These are phyloP conservation scores for Talaromyces verruculosus DNA, from an alignment of 2,329 filamentous ascomycete genomes.

Conservation along the genomic window DNA sequence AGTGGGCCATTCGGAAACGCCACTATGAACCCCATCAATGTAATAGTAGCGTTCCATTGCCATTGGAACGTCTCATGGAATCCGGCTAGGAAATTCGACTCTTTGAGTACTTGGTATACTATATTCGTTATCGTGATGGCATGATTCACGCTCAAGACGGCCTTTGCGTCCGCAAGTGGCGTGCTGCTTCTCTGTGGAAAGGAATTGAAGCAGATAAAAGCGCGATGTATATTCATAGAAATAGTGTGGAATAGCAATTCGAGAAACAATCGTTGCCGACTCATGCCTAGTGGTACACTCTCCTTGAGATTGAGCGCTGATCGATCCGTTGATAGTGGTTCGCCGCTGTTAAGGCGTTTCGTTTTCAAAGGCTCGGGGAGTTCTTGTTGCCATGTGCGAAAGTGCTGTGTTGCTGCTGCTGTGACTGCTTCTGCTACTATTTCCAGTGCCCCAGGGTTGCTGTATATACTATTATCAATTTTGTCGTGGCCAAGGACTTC, in stretches of 20 bases:
- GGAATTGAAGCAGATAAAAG: conserved; percentile 19
- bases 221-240: conserved; percentile 18
- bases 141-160: conserved; percentile 9
- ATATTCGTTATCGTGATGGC: conserved; percentile 21
- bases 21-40: conserved; percentile 13
- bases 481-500: conserved; percentile 7
- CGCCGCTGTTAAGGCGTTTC: conserved; percentile 13
- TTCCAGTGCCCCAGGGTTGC: not conserved
- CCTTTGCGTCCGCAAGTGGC: conserved; percentile 8
- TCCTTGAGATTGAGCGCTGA: conserved; percentile 16
- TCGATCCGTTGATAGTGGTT: conserved; percentile 17
- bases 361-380: conserved; percentile 17
- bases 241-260: conserved; percentile 19
- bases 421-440: conserved; percentile 11
- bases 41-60: conserved; percentile 21
- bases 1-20: conserved; percentile 8
- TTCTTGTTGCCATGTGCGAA: conserved; percentile 10
- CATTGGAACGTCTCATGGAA: conserved; percentile 20
- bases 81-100: conserved; percentile 8
- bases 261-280: conserved; percentile 16
- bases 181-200: not conserved
- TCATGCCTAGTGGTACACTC: conserved; percentile 12
- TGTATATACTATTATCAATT: not conserved
- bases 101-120: conserved; percentile 11
- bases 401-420: not conserved